Evolutionary conservation across 2,329 filamentous ascomycete species (phyloP).

Genomic region (Beauveria sp.): DNA sequence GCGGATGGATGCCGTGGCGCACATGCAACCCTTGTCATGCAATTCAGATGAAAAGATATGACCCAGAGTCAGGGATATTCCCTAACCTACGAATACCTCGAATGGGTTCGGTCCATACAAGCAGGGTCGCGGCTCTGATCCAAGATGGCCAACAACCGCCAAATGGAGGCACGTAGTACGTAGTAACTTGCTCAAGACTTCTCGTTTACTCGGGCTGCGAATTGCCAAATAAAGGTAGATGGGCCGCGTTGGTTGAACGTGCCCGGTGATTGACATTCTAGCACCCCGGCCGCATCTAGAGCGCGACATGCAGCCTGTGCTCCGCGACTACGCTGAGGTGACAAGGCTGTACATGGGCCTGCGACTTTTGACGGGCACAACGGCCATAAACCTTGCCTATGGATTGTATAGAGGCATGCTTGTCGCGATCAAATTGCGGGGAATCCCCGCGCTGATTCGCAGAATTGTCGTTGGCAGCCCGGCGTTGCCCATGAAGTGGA

Average conservation of each 20-base stretch:
- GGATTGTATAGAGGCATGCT: neutral
- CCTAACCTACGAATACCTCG: no score
- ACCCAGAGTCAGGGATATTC: no score
- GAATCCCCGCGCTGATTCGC: neutral
- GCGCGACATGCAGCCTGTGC: neutral
- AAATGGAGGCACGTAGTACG: no score
- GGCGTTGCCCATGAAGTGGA: neutral
- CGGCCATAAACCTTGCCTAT: no score
- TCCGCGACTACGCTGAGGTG: neutral
- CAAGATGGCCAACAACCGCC: no score
- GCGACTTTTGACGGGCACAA: neutral
- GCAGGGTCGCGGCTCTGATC: neutral
- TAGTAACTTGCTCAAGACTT: no score
- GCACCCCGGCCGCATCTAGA: neutral
- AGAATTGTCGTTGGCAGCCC: neutral
- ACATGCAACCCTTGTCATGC: neutral
- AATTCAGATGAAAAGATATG: neutral
- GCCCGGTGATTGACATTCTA: neutral
- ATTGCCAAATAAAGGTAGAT: neutral
- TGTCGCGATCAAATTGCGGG: neutral
- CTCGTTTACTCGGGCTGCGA: no score
- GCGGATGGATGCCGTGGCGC: neutral
- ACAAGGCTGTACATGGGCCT: neutral
- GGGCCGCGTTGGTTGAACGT: neutral
- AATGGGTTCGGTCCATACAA: no score